Conservation (phyloP, 352 stramenopile genomes). For the Phytopythium montanum region DNA sequence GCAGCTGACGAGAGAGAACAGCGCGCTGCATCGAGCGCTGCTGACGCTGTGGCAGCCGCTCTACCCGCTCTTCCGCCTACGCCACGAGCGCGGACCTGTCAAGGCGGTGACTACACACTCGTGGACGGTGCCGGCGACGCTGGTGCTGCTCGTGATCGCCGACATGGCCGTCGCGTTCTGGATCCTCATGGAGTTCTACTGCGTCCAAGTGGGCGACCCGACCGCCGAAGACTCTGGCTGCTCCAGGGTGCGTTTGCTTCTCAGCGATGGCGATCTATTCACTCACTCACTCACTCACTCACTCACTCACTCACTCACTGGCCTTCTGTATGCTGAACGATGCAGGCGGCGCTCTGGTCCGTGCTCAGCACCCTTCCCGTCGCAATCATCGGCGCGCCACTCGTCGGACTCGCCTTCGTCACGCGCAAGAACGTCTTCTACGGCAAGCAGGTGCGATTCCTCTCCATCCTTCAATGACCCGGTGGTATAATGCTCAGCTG, state of each 20-base stretch:
- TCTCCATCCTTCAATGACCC: no score
- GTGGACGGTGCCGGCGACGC: conserved; percentile 38
- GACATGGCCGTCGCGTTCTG: conserved; percentile 68
- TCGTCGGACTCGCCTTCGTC: conserved; percentile 71
- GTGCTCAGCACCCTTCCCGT: conserved; percentile 57
- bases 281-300: no score
- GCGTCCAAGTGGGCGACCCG: conserved; percentile 80
- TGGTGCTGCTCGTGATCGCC: conserved; percentile 63
- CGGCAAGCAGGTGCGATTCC: conserved; percentile 48
- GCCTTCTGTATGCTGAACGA: conserved; percentile 2
- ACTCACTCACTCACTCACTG: no score
- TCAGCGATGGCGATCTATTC: background rate
- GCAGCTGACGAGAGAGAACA: background rate
- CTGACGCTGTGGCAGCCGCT: conserved; percentile 35
- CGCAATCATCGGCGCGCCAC: conserved; percentile 51
- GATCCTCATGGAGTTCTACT: conserved; percentile 84
- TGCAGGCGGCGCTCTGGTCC: conserved; percentile 54
- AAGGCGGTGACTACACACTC: background rate
- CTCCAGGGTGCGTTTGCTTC: conserved; percentile 44
- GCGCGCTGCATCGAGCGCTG: background rate
- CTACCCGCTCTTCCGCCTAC: conserved; percentile 57
- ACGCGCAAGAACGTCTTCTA: conserved; percentile 71
- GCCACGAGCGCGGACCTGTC: conserved; percentile 29
- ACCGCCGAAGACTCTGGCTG: conserved; percentile 67
- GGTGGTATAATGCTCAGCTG: background rate